phyloP scores from a whole-genome alignment of 345 rosid species.

The Alliaria petiolata region DNA sequence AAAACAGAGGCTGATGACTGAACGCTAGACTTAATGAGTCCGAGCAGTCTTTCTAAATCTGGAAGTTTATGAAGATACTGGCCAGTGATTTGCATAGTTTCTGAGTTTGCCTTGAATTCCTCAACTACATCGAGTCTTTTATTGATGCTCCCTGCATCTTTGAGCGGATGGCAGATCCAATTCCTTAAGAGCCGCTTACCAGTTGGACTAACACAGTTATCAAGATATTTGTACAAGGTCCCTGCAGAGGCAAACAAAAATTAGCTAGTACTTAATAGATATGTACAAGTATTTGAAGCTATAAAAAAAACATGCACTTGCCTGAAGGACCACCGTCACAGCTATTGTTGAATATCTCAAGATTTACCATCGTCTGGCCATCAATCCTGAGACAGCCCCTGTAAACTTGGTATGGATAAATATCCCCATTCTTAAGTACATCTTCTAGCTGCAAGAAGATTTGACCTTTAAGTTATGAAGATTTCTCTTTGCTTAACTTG shows the following conservation, averaged over 20 bases:
- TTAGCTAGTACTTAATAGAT: neutral
- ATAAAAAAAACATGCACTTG: conserved; percentile 31
- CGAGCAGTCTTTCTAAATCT: conserved; percentile 83
- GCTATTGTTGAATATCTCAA: conserved; percentile 79
- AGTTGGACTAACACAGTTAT: conserved; percentile 73
- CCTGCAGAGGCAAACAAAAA: conserved; percentile 42
- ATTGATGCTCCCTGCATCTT: conserved; percentile 65
- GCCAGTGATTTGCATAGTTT: conserved; percentile 42
- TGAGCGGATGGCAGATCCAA: conserved; percentile 97
- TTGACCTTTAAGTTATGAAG: conserved; percentile 8
- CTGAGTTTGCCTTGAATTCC: conserved; percentile 48
- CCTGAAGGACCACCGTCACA: conserved; percentile 80
- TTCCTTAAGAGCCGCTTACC: conserved; percentile 83
- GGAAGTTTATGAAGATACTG: conserved; percentile 73
- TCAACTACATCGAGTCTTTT: conserved; percentile 75
- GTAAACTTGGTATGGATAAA: conserved; percentile 77
- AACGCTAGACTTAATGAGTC: conserved; percentile 67
- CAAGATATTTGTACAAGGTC: conserved; percentile 80
- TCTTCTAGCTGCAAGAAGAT: conserved; percentile 59
- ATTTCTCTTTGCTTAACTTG: neutral
- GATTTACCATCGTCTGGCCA: conserved; percentile 91
- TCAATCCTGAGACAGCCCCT: conserved; percentile 83
- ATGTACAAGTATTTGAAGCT: neutral
- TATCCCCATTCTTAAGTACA: conserved; percentile 67
- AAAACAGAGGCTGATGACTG: conserved; percentile 59